Conservation (phyloP, 345 rosid species). For the Brassica nigra region DNA sequence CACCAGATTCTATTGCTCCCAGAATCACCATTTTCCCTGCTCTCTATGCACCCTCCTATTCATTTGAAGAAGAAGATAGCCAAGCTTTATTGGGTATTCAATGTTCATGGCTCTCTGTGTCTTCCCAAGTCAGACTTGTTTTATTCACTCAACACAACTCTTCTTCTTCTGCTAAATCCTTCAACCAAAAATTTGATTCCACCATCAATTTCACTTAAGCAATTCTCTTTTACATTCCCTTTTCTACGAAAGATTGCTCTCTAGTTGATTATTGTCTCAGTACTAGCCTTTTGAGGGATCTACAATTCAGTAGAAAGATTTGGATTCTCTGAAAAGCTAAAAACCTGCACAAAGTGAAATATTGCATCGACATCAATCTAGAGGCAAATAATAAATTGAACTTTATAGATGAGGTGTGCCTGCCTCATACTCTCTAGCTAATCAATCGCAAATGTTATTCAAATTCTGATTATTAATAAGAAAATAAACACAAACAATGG, state of each 20-base stretch:
- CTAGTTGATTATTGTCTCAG: neutral
- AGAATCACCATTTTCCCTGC: constrained; percentile 67
- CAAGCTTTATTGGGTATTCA: constrained; percentile 37
- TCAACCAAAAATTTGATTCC: constrained; percentile 56
- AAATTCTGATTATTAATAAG: neutral
- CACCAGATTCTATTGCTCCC: constrained; percentile 27
- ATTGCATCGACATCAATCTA: too few relatives aligned
- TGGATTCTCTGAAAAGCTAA: too few relatives aligned
- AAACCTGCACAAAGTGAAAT: too few relatives aligned
- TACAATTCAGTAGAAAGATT: neutral
- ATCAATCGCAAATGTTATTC: too few relatives aligned
- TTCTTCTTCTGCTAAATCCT: constrained; percentile 39
- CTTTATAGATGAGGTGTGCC: too few relatives aligned
- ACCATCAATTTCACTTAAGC: constrained; percentile 78
- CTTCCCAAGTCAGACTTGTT: constrained; percentile 63
- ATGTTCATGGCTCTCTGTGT: constrained; percentile 78
- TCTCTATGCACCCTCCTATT: constrained; percentile 40
- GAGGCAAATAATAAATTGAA: too few relatives aligned
- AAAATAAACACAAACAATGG: neutral
- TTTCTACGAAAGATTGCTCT: neutral
- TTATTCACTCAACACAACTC: constrained; percentile 59
- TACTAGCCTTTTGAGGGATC: neutral
- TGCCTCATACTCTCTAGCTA: too few relatives aligned
- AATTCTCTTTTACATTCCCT: neutral
- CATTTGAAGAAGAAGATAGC: too few relatives aligned